Conservation (phyloP, 495 filamentous ascomycete species). For the Tetracladium marchalianum region DNA sequence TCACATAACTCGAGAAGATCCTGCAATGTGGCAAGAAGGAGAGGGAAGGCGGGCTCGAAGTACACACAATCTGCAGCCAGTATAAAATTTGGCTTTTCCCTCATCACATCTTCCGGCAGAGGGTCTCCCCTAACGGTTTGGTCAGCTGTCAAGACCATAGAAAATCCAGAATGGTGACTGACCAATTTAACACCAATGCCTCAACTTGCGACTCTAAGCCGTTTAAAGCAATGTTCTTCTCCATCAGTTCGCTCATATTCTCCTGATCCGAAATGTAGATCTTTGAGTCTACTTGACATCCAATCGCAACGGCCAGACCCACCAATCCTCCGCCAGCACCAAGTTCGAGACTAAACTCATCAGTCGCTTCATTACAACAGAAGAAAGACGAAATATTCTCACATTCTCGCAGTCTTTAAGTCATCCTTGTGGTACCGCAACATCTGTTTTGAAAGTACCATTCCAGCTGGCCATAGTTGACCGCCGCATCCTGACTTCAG, state of each 20-base stretch:
- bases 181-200: slow-evolving; percentile 69
- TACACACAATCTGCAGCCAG: slow-evolving; percentile 96
- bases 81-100: slow-evolving; percentile 58
- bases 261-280: slow-evolving; percentile 78
- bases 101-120: slow-evolving; percentile 33
- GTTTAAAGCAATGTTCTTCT: slow-evolving; percentile 76
- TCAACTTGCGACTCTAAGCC: slow-evolving; percentile 47
- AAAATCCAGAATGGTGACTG: slow-evolving; percentile 20
- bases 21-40: slow-evolving; percentile 69
- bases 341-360: slow-evolving; percentile 62
- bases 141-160: background rate
- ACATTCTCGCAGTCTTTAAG: slow-evolving; percentile 64
- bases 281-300: slow-evolving; percentile 37
- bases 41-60: slow-evolving; percentile 88
- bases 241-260: slow-evolving; percentile 74
- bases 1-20: slow-evolving; percentile 44
- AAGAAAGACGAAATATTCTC: slow-evolving; percentile 25
- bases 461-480: slow-evolving; percentile 87
- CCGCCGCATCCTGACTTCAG: slow-evolving; percentile 82
- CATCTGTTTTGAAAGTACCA: slow-evolving; percentile 77
- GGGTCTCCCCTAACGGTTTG: slow-evolving; percentile 39
- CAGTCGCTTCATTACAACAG: slow-evolving; percentile 3
- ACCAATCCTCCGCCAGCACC: slow-evolving; percentile 89
- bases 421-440: slow-evolving; percentile 53
- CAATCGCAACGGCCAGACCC: slow-evolving; percentile 57